These are phyloP conservation scores for Exophiala aquamarina DNA, from an alignment of 2,329 filamentous ascomycete species.

Conservation along the genomic window DNA sequence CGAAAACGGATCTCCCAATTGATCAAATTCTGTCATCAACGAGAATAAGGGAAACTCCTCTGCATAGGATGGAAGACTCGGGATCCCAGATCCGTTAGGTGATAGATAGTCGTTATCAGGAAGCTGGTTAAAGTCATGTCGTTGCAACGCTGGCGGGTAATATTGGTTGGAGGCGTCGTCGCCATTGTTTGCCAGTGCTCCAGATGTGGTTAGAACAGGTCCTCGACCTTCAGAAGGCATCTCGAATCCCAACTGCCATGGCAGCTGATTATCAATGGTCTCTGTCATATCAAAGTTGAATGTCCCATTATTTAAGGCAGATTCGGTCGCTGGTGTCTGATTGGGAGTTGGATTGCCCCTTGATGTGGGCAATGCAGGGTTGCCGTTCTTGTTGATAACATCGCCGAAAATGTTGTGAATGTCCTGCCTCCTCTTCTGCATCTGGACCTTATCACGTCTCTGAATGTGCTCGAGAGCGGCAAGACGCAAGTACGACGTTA, in stretches of 20 bases:
- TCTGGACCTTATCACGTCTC: constrained; percentile 39
- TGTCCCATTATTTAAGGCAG: constrained; percentile 1
- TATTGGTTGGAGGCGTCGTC: constrained; percentile 17
- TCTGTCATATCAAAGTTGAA: constrained; percentile 16
- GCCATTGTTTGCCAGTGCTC: constrained; percentile 22
- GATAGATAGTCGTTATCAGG: constrained; percentile 19
- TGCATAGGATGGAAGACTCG: constrained; percentile 25
- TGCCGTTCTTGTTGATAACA: constrained; percentile 23
- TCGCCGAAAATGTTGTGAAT: constrained; percentile 44
- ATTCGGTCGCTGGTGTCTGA: constrained; percentile 4
- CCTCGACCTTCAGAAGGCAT: constrained; percentile 24
- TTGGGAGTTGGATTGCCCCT: constrained; percentile 15
- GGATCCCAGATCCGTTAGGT: constrained; percentile 23
- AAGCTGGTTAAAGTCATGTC: constrained; percentile 16
- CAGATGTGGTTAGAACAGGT: constrained; percentile 29
- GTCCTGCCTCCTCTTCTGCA: constrained; percentile 39
- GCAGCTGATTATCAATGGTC: constrained; percentile 9
- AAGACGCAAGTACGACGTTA: constrained; percentile 40
- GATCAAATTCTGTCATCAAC: constrained; percentile 29
- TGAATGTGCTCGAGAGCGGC: constrained; percentile 40
- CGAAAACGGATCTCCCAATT: constrained; percentile 21
- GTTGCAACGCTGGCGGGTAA: constrained; percentile 11
- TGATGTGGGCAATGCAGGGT: constrained; percentile 4
- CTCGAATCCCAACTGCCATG: constrained; percentile 26
- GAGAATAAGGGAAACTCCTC: constrained; percentile 30